Conservation (phyloP, 2,329 filamentous ascomycete genomes). For the Aspergillus udagawae region DNA sequence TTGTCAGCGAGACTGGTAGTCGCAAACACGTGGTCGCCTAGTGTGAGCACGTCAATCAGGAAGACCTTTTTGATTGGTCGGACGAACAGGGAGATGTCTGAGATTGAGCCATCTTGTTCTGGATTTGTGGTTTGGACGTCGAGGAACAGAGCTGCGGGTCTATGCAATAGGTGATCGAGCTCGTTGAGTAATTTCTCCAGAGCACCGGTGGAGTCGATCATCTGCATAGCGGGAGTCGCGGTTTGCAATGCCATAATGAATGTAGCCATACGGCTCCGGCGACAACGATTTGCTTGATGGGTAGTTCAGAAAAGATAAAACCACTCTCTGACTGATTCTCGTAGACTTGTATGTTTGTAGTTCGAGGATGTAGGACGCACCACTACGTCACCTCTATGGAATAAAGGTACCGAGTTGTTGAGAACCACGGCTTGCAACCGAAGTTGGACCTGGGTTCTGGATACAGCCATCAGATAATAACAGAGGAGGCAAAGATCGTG, state of each 20-base stretch:
- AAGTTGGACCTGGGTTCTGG: too few species aligned
- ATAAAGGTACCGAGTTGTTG: not conserved
- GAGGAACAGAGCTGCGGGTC: conserved; percentile 42
- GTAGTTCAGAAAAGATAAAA: not conserved
- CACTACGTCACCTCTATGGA: not conserved
- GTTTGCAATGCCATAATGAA: not conserved
- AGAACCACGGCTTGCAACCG: not conserved
- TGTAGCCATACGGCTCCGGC: not conserved
- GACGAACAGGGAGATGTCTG: conserved; percentile 43
- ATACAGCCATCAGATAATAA: too few species aligned
- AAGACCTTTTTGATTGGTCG: conserved; percentile 29
- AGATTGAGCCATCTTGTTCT: conserved; percentile 41
- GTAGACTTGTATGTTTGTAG: not conserved
- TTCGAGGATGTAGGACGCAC: not conserved
- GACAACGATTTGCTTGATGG: not conserved
- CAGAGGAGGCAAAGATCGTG: not conserved
- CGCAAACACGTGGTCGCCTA: conserved; percentile 39
- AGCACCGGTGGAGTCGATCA: not conserved
- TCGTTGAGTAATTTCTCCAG: not conserved
- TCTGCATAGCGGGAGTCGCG: not conserved
- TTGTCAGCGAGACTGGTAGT: conserved; percentile 20
- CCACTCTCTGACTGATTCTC: not conserved
- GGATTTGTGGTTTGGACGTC: conserved; percentile 50
- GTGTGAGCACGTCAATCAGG: conserved; percentile 45
- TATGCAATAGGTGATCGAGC: not conserved